Conservation (phyloP, 2,329 filamentous ascomycete genomes). For the Xylaria multiplex region DNA sequence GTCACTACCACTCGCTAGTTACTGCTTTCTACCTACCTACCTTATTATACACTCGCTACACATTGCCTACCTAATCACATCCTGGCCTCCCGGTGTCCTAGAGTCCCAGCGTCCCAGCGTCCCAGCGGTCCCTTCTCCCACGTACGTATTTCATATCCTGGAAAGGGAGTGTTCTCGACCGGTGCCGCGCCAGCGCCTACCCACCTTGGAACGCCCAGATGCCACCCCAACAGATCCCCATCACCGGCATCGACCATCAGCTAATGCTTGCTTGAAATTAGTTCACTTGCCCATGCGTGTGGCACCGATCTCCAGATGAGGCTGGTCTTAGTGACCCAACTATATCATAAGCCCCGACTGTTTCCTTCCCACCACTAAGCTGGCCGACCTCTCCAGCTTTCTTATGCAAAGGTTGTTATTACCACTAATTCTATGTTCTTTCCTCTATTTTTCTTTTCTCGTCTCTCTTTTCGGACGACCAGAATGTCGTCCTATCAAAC, state of each 20-base stretch:
- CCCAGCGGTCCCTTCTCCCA: conserved; percentile 9
- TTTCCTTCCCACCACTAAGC: conserved; percentile 50
- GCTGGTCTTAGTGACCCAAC: conserved; percentile 50
- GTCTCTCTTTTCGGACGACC: conserved; percentile 33
- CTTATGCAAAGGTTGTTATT: conserved; percentile 54
- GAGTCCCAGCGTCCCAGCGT: conserved; percentile 4
- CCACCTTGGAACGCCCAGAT: conserved; percentile 47
- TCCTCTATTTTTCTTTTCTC: conserved; percentile 22
- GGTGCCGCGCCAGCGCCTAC: conserved; percentile 46
- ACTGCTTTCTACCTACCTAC: neutral
- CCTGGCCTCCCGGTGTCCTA: neutral
- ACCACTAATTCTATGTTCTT: conserved; percentile 39
- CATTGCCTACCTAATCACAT: neutral
- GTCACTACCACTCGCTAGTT: too few species aligned
- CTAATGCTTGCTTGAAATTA: conserved; percentile 45
- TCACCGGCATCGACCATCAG: conserved; percentile 40
- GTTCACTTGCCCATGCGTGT: conserved; percentile 47
- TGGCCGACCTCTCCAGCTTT: conserved; percentile 53
- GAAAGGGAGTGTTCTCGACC: conserved; percentile 42
- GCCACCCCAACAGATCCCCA: conserved; percentile 42
- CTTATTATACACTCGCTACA: neutral
- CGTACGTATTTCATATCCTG: conserved; percentile 37
- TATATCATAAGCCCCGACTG: conserved; percentile 51
- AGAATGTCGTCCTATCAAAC: conserved; percentile 42
- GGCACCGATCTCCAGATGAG: conserved; percentile 51